Evolutionary conservation across 495 filamentous ascomycete genomes (phyloP), one percentile per base, ranked within the genome.

Genomic region (Gamarada debralockiae): DNA sequence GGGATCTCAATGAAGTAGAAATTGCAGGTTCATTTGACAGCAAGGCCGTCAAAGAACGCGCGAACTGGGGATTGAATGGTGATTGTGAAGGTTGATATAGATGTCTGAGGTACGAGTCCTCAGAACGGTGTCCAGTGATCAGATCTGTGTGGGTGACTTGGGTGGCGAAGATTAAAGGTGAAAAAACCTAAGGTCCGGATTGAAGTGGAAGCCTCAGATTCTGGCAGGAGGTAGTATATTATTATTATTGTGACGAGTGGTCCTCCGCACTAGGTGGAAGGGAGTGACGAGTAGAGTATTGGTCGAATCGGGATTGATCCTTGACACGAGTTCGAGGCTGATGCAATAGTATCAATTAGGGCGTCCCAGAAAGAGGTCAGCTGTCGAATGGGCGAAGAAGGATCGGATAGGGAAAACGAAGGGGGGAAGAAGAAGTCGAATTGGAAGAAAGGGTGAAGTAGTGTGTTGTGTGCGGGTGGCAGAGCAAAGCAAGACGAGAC

Each of bases 21-120:
- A 71, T 66, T 79, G 81, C 78, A 85, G 80, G 79, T 83, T 85
- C 81, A 83, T 81, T 82, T 82, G 79, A 82, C 78, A 79, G 77
- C 78, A 31, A 60, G 75, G 79, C 74, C 77, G 78, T 73, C 79
- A 82, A 82, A 68, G 73, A 83, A 85, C 78, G 77, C 79, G 79
- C 79, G 48, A 47, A 27, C 51, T 58, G 24, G 34, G 33, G 50
- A 51, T 53, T n/a, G 42, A 53, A 48, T 50, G 47, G 48, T 49
- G 55, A 55, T 57, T n/a, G 23, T 34, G 13, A 6, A 43, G 17
- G 40, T 21, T 43, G 40, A 14, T 5, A 4, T 43, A 5, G 15
- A 3, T 43, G 40, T 20, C 40, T 43, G 40, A 23, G 21, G n/a
- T 43, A 8, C 3, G 40, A 23, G 5, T 21, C n/a, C 21, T 15